These are phyloP conservation scores for Begonia loranthoides DNA, from an alignment of 306 rosid genomes.

Conservation along the genomic window DNA sequence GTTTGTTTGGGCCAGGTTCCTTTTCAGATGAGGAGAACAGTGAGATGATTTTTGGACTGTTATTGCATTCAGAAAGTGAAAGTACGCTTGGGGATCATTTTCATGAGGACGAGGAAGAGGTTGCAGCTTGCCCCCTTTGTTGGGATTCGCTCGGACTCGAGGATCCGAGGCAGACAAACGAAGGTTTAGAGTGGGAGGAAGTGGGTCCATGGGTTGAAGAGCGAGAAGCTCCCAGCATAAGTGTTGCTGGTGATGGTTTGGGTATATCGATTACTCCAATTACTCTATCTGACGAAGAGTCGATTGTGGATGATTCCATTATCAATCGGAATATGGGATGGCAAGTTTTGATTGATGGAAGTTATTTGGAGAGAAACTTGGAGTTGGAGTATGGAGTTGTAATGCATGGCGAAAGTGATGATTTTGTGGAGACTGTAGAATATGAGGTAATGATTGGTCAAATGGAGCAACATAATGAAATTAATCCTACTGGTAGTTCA, in stretches of 20 bases:
- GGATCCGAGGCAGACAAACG: constrained; percentile 34
- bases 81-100: constrained; percentile 6
- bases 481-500: constrained; percentile 11
- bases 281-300: too few species aligned
- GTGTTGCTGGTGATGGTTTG: constrained; percentile 5
- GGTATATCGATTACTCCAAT: too few species aligned
- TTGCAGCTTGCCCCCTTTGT: constrained; percentile 29
- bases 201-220: constrained; percentile 49
- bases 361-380: constrained; percentile 24
- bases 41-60: constrained; percentile 20
- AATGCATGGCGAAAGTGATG: constrained; percentile 34
- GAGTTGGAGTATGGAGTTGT: constrained; percentile 22
- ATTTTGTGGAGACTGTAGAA: constrained; percentile 40
- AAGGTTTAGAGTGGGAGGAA: constrained; percentile 88
- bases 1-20: constrained; percentile 24
- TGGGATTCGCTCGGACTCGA: constrained; percentile 70
- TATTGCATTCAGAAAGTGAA: constrained; percentile 42
- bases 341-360: constrained; percentile 43
- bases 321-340: constrained; percentile 33
- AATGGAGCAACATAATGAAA: constrained; percentile 16
- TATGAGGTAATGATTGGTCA: constrained; percentile 48
- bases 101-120: constrained; percentile 30
- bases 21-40: constrained; percentile 40
- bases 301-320: too few species aligned
- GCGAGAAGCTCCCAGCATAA: constrained; percentile 40